Percentiles rank a stretch among this genome's conserved stretches.
Conservation (phyloP, 441 rosid species). For the Codiaeum variegatum region DNA sequence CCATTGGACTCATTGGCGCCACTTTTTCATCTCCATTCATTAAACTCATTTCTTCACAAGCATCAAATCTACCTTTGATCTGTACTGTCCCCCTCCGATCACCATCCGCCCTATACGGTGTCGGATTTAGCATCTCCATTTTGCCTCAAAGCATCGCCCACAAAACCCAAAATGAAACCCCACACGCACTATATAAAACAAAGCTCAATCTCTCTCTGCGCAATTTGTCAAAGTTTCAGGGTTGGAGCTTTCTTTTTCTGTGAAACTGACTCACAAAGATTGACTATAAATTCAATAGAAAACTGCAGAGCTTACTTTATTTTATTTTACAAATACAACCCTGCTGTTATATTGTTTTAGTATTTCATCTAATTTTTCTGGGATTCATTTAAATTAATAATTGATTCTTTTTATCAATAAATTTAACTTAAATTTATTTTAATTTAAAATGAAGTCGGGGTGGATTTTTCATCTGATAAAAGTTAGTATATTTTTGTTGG, state of each 20-base stretch:
- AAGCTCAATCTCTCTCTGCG: neutral
- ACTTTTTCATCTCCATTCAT: conserved; percentile 9
- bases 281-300: neutral
- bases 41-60: neutral
- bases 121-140: conserved; percentile 30
- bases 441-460: no score
- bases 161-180: neutral
- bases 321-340: neutral
- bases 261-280: no score
- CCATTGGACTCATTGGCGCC: conserved; percentile 5
- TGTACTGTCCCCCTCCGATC: conserved; percentile 3
- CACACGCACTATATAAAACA: neutral
- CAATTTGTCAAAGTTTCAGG: neutral
- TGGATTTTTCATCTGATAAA: no score
- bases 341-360: neutral
- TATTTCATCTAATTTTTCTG: no score
- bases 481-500: no score
- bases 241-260: neutral
- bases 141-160: conserved; percentile 20
- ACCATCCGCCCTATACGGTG: conserved; percentile 12
- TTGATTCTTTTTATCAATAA: no score
- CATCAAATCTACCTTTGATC: conserved; percentile 16
- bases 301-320: neutral
- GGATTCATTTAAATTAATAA: no score
- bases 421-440: no score